Evolutionary conservation across 345 rosid genomes (phyloP).

Genomic region (Dipteronia dyeriana): DNA sequence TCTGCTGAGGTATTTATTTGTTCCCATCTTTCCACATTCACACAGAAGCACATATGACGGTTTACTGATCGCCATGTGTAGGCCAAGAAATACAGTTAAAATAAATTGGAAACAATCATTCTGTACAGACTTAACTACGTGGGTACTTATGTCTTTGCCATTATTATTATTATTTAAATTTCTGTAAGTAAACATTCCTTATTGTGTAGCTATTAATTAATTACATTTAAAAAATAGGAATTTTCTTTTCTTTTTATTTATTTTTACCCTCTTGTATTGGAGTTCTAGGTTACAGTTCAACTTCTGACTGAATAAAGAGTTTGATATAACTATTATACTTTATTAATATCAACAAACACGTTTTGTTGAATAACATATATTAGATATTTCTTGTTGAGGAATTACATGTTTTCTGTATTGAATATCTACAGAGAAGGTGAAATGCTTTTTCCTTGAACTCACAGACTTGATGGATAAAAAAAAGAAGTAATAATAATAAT

Average conservation of each 20-base stretch:
- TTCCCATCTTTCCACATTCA: constrained; percentile 2
- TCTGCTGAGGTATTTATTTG: constrained; percentile 65
- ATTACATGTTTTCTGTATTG: neutral
- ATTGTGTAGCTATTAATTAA: neutral
- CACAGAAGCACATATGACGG: neutral
- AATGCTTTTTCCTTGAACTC: constrained; percentile 1
- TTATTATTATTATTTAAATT: neutral
- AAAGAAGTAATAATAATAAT: too few species aligned
- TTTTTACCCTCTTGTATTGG: neutral
- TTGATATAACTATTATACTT: neutral
- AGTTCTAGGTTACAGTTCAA: neutral
- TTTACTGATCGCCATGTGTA: neutral
- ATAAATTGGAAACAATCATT: constrained; percentile 14
- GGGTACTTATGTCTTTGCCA: neutral
- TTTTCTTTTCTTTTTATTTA: too few species aligned
- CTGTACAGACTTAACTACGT: neutral
- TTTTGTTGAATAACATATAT: neutral
- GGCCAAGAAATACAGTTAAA: constrained; percentile 13
- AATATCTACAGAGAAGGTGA: neutral
- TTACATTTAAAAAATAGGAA: neutral
- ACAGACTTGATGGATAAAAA: neutral
- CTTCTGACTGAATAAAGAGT: neutral
- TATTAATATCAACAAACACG: neutral
- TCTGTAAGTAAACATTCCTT: neutral
- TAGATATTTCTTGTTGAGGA: neutral